Evolutionary conservation across 163 green algal species (phyloP).

Genomic region (Scenedesmus sp.): DNA sequence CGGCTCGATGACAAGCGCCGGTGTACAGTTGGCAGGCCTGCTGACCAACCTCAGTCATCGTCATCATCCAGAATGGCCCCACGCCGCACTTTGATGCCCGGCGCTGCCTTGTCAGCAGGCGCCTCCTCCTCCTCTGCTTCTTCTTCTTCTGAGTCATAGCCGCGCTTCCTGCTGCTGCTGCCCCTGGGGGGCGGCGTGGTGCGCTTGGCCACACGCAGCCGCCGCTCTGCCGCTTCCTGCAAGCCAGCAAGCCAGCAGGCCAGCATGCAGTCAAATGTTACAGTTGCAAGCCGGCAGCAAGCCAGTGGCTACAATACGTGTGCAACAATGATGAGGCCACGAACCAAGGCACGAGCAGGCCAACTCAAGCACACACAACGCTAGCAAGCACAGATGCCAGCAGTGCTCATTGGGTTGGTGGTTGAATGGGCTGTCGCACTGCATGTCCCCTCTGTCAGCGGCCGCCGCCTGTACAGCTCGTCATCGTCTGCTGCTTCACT

Average conservation of each 20-base stretch:
- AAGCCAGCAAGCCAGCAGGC: neutral
- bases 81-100: constrained; percentile 52
- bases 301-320: too few relatives aligned
- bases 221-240: constrained; percentile 52
- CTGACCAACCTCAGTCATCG: constrained; percentile 39
- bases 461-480: too few relatives aligned
- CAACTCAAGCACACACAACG: too few relatives aligned
- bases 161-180: constrained; percentile 38
- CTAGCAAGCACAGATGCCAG: neutral
- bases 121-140: constrained; percentile 50
- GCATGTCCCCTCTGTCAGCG: too few relatives aligned
- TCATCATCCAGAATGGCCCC: constrained; percentile 60
- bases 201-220: constrained; percentile 68
- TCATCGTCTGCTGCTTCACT: too few relatives aligned
- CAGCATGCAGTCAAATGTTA: neutral
- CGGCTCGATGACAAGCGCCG: too few relatives aligned
- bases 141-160: too few relatives aligned
- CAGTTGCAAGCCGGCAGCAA: too few relatives aligned
- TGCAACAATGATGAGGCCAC: too few relatives aligned
- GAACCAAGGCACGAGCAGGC: too few relatives aligned
- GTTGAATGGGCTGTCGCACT: too few relatives aligned
- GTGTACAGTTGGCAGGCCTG: too few relatives aligned
- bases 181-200: constrained; percentile 20
- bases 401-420: neutral
- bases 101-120: constrained; percentile 50